These are phyloP conservation scores for Rheum nobile DNA, from an alignment of 148 eudicot species.

Conservation along the genomic window DNA sequence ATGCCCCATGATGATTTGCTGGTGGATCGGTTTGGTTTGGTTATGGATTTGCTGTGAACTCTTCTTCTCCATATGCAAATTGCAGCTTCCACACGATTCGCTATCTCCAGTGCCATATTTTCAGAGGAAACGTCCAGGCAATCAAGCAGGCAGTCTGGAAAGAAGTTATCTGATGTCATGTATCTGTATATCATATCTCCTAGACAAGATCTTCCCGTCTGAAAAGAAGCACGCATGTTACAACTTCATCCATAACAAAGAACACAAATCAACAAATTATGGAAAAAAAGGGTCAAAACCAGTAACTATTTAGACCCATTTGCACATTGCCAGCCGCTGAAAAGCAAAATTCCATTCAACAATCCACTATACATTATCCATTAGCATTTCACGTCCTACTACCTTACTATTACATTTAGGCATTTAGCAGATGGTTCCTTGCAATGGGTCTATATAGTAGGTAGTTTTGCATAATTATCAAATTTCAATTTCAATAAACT, in stretches of 20 bases:
- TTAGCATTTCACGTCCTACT: too few species aligned
- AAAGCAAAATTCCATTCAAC: neutral
- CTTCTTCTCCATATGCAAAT: conserved; percentile 62
- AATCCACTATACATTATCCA: neutral
- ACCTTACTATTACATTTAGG: too few species aligned
- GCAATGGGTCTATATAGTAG: neutral
- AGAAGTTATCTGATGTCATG: conserved; percentile 67
- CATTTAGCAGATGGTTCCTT: neutral
- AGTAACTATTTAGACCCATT: neutral
- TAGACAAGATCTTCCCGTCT: conserved; percentile 74
- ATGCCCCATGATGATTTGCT: conserved; percentile 72
- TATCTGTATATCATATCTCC: conserved; percentile 70
- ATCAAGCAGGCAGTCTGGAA: conserved; percentile 67
- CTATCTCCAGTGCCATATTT: conserved; percentile 62
- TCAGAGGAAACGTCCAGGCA: conserved; percentile 66
- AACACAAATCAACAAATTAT: neutral
- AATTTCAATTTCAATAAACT: neutral
- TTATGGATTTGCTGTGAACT: conserved; percentile 25
- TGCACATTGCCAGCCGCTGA: neutral
- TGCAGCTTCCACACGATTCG: conserved; percentile 76
- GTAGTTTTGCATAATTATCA: neutral
- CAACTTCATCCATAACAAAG: neutral
- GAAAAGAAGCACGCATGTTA: conserved; percentile 1
- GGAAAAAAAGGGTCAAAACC: neutral
- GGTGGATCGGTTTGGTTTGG: conserved; percentile 34